Conservation (phyloP, 1,284 basidiomycete species). For the Megacollybia platyphylla region DNA sequence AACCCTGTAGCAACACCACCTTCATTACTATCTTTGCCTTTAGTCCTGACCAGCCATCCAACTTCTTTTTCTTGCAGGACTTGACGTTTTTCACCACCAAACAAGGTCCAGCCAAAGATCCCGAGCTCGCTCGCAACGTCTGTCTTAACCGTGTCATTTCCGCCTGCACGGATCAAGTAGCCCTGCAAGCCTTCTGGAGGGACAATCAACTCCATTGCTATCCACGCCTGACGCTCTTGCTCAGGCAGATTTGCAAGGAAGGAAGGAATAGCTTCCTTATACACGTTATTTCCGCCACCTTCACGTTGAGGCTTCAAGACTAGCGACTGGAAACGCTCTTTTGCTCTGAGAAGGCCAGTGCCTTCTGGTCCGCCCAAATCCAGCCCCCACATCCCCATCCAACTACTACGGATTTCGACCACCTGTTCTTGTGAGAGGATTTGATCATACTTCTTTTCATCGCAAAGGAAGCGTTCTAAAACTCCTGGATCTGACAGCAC, state of each 20-base stretch:
- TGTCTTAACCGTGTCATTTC: constrained; percentile 24
- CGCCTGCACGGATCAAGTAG: constrained; percentile 60
- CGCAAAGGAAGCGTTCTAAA: constrained; percentile 60
- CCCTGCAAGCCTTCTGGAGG: constrained; percentile 60
- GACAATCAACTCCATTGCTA: constrained; percentile 86
- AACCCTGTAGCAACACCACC: constrained; percentile 91
- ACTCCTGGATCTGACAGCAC: constrained; percentile 67
- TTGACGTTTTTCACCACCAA: constrained; percentile 27
- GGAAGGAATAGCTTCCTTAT: constrained; percentile 69
- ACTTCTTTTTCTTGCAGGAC: constrained; percentile 42
- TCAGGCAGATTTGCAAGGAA: constrained; percentile 55
- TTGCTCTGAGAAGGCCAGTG: constrained; percentile 42
- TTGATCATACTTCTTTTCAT: constrained; percentile 21
- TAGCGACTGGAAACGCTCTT: constrained; percentile 38
- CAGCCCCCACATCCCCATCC: constrained; percentile 76
- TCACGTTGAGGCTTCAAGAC: constrained; percentile 96
- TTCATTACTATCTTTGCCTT: constrained; percentile 87
- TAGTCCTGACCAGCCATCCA: constrained; percentile 88
- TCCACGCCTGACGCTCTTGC: constrained; percentile 69
- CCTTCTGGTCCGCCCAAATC: constrained; percentile 30
- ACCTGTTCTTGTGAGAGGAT: constrained; percentile 27
- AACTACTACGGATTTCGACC: constrained; percentile 47
- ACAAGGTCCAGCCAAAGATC: constrained; percentile 83
- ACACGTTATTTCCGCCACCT: constrained; percentile 96
- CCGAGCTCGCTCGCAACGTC: constrained; percentile 89